A percentile compares a stretch with the other conserved stretches of the same genome.
Evolutionary conservation across 805 yeast species (phyloP).

Genomic region (Wickerhamiella lipophila): DNA sequence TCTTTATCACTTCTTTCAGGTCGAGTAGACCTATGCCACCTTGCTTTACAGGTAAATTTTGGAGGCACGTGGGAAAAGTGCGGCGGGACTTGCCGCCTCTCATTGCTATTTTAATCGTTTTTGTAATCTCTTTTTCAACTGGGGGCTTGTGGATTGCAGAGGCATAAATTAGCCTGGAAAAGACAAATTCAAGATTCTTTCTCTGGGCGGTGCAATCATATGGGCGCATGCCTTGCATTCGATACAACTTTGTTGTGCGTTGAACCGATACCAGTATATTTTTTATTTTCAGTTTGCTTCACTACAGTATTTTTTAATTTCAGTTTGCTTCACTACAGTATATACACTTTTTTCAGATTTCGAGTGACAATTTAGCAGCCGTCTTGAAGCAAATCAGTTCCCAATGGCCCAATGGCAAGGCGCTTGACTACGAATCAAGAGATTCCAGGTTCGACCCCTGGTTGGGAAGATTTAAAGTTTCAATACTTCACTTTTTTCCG

Average conservation of each 20-base stretch:
- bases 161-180: too few relatives aligned
- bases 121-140: neutral
- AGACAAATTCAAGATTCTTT: too few relatives aligned
- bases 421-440: slow-evolving; percentile 14
- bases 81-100: neutral
- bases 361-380: too few relatives aligned
- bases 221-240: too few relatives aligned
- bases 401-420: slow-evolving; percentile 16
- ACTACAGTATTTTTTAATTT: too few relatives aligned
- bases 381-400: neutral
- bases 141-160: too few relatives aligned
- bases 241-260: too few relatives aligned
- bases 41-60: neutral
- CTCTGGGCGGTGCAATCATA: too few relatives aligned
- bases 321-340: too few relatives aligned
- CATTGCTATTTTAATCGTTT: neutral
- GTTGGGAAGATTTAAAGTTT: slow-evolving; percentile 7
- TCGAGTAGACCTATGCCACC: neutral
- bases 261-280: too few relatives aligned
- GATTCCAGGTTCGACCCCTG: slow-evolving; percentile 17
- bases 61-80: neutral
- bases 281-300: too few relatives aligned
- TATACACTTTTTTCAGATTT: too few relatives aligned
- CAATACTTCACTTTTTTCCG: neutral
- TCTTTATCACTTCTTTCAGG: neutral